Evolutionary conservation across 495 filamentous ascomycete species (phyloP), one percentile per base, ranked within the genome.

Genomic region (Penicillium roqueforti): DNA sequence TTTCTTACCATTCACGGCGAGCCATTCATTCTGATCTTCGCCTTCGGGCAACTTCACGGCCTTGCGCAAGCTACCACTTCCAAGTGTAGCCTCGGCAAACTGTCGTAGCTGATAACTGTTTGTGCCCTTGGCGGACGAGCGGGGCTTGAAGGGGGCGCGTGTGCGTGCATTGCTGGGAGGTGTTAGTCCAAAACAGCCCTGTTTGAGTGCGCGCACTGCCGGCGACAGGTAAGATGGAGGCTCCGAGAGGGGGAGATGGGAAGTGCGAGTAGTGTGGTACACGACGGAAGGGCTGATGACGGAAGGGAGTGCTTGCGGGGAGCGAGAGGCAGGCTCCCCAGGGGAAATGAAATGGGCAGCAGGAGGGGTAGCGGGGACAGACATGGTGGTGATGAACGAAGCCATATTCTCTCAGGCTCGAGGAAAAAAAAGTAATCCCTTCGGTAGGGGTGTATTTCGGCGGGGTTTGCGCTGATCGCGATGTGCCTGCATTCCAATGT

Each of bases 11-110:
- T 98, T 97, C 44, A 97, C 95, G 22, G 93, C 93, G 55, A 97
- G 74, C 93, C 93, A 98, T 72, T 98, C 93, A 69, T 93, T 95
- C 70, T 91, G 74, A 73, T 97, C 93, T 65, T 98, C 93, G 40
- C 95, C 93, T 67, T 98, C 95, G 13, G 95, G 93, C 41, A 97
- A 77, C 78, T 90, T 95, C 57, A 98, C 93, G 31, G 93, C 92
- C 76, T 97, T 97, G 58, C 90, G 82, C 74, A 98, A 76, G 71
- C 91, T 96, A 31, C 93, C 93, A 64, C 90, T 95, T 23, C 93
- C 93, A 14, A 98, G 77, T 37, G 93, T 98, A 31, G 93, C 95
- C 71, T 98, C 93, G 13, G 93, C 93, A 80, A 96, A 98, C 63
- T 97, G 93, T 66, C 91, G 85, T 50, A 98, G 79, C 72, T 98